Conservation (phyloP, 495 filamentous ascomycete genomes). For the Tricharina praecox region DNA sequence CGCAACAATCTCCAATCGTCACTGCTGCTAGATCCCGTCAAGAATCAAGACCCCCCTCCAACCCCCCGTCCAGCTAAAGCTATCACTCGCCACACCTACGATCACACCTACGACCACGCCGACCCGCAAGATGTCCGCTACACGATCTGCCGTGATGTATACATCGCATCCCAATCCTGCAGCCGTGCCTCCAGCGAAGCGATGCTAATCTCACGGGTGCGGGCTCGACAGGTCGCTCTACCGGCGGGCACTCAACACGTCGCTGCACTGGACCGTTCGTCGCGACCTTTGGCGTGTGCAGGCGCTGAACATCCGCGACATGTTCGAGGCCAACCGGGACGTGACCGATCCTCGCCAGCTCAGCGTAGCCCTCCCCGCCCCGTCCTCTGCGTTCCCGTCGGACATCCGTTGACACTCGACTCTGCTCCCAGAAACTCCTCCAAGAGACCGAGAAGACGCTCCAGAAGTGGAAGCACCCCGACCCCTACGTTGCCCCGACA, state of each 20-base stretch:
- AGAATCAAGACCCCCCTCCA: no score
- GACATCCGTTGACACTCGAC: background rate
- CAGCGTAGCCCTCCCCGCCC: conserved; percentile 40
- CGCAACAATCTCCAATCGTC: no score
- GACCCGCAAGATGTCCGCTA: no score
- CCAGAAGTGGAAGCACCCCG: conserved; percentile 92
- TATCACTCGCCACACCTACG: no score
- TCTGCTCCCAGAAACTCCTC: conserved; percentile 47
- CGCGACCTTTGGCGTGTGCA: conserved; percentile 84
- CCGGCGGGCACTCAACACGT: conserved; percentile 75
- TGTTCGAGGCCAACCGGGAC: conserved; percentile 87
- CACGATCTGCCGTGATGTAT: no score
- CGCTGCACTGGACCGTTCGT: conserved; percentile 88
- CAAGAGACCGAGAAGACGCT: conserved; percentile 74
- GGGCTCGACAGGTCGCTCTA: conserved; percentile 75
- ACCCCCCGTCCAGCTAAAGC: no score
- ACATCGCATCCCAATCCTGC: background rate
- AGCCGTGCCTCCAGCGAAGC: conserved; percentile 4
- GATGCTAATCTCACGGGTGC: no score
- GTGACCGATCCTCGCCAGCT: conserved; percentile 75
- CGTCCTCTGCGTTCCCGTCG: background rate
- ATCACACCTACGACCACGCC: no score
- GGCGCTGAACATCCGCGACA: conserved; percentile 81
- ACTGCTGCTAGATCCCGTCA: no score
- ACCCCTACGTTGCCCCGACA: conserved; percentile 73